Evolutionary conservation across 2,329 filamentous ascomycete genomes (phyloP).

Genomic region (Periconia digitata): DNA sequence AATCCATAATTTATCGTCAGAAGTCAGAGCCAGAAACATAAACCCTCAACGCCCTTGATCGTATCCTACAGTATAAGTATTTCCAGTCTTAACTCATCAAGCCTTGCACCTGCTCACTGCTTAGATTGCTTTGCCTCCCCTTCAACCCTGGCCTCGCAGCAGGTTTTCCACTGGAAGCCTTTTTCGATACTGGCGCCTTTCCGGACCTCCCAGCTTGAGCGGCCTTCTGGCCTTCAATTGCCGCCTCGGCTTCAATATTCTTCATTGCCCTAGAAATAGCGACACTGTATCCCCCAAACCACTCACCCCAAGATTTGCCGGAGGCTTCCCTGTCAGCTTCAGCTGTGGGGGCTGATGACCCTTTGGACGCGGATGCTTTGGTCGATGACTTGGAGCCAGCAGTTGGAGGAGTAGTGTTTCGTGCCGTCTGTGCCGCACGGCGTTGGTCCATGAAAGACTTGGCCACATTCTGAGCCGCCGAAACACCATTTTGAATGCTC

Average conservation of each 20-base stretch:
- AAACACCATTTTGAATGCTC: constrained; percentile 37
- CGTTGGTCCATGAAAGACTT: constrained; percentile 34
- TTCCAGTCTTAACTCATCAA: constrained; percentile 1
- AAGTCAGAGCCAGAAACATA: background rate
- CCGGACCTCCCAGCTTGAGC: constrained; percentile 2
- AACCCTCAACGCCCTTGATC: background rate
- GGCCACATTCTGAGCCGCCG: constrained; percentile 38
- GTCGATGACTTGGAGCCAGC: constrained; percentile 2
- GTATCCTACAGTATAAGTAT: background rate
- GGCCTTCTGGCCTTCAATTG: constrained; percentile 29
- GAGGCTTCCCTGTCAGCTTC: constrained; percentile 15
- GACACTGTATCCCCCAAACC: constrained; percentile 43
- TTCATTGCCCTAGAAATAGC: constrained; percentile 39
- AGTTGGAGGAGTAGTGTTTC: background rate
- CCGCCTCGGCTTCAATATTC: constrained; percentile 40
- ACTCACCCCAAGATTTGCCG: constrained; percentile 38
- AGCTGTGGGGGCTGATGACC: constrained; percentile 9
- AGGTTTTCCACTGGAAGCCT: constrained; percentile 5
- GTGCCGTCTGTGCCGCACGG: constrained; percentile 13
- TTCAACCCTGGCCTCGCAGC: constrained; percentile 13
- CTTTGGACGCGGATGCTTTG: constrained; percentile 8
- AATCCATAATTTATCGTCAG: background rate
- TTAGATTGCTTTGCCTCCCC: constrained; percentile 12
- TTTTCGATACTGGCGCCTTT: background rate
- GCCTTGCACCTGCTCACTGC: constrained; percentile 17